Conservation (phyloP, 306 rosid genomes). For the Medicago ruthenica region DNA sequence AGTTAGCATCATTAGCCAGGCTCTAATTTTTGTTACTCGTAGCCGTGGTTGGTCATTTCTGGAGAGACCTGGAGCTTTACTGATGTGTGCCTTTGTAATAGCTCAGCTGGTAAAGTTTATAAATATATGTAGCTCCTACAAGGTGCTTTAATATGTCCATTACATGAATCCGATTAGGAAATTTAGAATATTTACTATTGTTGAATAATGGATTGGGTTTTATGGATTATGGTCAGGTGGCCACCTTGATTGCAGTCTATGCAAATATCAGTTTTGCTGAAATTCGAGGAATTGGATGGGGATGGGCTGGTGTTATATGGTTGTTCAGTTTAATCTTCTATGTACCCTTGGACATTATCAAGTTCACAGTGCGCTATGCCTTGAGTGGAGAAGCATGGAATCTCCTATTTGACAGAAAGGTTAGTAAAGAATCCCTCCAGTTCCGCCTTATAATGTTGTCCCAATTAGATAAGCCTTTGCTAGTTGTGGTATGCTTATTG, state of each 20-base stretch:
- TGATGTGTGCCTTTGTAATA: conserved; percentile 80
- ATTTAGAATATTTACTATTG: neutral
- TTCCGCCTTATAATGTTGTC: neutral
- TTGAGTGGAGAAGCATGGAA: conserved; percentile 91
- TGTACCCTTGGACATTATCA: conserved; percentile 77
- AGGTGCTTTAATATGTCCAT: neutral
- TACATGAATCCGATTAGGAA: neutral
- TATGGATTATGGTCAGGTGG: conserved; percentile 61
- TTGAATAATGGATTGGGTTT: conserved; percentile 39
- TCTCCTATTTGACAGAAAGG: conserved; percentile 78
- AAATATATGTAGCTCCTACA: conserved; percentile 21
- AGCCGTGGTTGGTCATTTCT: conserved; percentile 78
- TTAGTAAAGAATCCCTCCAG: conserved; percentile 31
- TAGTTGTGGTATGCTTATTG: conserved; percentile 12
- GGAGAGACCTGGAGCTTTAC: conserved; percentile 78
- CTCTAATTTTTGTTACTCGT: conserved; percentile 85
- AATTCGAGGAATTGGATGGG: conserved; percentile 85
- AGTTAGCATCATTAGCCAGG: conserved; percentile 91
- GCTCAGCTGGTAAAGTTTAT: conserved; percentile 72
- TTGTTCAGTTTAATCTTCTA: conserved; percentile 77
- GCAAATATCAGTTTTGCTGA: conserved; percentile 77
- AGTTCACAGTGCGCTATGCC: conserved; percentile 72
- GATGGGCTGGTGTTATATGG: conserved; percentile 93
- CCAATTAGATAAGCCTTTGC: conserved; percentile 5
- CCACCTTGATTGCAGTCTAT: conserved; percentile 81